phyloP scores from a whole-genome alignment of 805 yeast genomes.

The Yamadazyma philogaea region DNA sequence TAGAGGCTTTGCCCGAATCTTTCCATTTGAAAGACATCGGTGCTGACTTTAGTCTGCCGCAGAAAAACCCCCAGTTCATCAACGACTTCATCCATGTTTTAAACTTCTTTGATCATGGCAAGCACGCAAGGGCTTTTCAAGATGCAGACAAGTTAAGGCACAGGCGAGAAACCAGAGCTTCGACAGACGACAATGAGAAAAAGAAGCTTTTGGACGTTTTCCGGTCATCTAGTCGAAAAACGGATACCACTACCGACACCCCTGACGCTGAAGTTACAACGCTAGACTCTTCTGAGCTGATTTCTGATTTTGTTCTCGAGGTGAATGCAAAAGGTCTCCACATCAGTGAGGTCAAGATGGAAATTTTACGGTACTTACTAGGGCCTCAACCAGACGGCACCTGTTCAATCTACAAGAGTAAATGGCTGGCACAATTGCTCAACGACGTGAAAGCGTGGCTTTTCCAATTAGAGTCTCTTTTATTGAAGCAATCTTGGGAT shows the following conservation, averaged over 20 bases:
- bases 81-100: constrained; percentile 9
- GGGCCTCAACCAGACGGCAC: constrained; percentile 13
- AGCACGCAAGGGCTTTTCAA: background rate
- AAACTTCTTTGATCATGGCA: constrained; percentile 2
- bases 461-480: constrained; percentile 25
- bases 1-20: background rate
- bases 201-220: constrained; percentile 34
- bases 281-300: background rate
- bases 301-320: background rate
- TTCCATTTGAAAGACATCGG: constrained; percentile 5
- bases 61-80: background rate
- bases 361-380: constrained; percentile 24
- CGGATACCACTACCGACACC: background rate
- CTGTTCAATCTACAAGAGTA: constrained; percentile 34
- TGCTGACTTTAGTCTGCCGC: background rate
- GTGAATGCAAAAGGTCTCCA: constrained; percentile 5
- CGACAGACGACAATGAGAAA: constrained; percentile 17
- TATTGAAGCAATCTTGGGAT: constrained; percentile 13
- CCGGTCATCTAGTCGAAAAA: constrained; percentile 11
- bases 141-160: constrained; percentile 1
- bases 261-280: background rate
- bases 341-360: constrained; percentile 20
- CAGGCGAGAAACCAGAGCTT: background rate
- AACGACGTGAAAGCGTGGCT: constrained; percentile 35
- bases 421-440: constrained; percentile 38